A percentile compares a stretch with the other conserved stretches of the same genome.
Evolutionary conservation across 345 rosid genomes (phyloP).

Genomic region (Arabidopsis thaliana): TAIR10.1 NC_003074.8:22491001-22491500

Average conservation of each 20-base stretch:
- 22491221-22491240: slow-evolving; percentile 44
- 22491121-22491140: slow-evolving; percentile 61
- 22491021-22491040: slow-evolving; percentile 87
- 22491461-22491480: slow-evolving; percentile 79
- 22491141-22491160: slow-evolving; percentile 60
- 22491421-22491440: slow-evolving; percentile 90
- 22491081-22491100: slow-evolving; percentile 87
- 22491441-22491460: slow-evolving; percentile 88
- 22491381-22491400: slow-evolving; percentile 70
- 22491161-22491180: slow-evolving; percentile 71
- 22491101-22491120: slow-evolving; percentile 76
- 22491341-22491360: slow-evolving; percentile 78
- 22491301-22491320: slow-evolving; percentile 92
- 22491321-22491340: slow-evolving; percentile 78
- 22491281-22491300: slow-evolving; percentile 86
- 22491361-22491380: slow-evolving; percentile 77
- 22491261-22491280: slow-evolving; percentile 68
- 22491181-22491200: slow-evolving; percentile 74
- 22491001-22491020: slow-evolving; percentile 70
- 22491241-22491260: slow-evolving; percentile 49
- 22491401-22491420: slow-evolving; percentile 75
- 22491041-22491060: slow-evolving; percentile 98
- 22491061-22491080: slow-evolving; percentile 96
- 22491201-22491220: slow-evolving; percentile 66
- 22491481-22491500: slow-evolving; percentile 84